These are phyloP conservation scores for Colletotrichum caudatum DNA, from an alignment of 2,329 filamentous ascomycete genomes.

Conservation along the genomic window DNA sequence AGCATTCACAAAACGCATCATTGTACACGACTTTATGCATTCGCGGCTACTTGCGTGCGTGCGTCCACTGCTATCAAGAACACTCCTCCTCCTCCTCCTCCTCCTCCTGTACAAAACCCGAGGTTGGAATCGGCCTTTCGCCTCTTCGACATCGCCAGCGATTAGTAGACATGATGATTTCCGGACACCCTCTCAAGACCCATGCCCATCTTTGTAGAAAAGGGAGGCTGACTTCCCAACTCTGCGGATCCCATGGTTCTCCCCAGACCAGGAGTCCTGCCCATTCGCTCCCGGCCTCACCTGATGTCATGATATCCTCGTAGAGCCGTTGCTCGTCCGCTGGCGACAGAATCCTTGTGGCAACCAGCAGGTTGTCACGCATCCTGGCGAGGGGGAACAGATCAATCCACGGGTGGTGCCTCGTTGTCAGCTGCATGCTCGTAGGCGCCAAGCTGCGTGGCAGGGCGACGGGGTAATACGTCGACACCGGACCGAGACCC, in stretches of 20 bases:
- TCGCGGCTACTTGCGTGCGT: too few relatives aligned
- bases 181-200: slow-evolving; percentile 52
- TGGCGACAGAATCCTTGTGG: not conserved
- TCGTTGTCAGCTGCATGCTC: slow-evolving; percentile 44
- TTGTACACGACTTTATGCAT: too few relatives aligned
- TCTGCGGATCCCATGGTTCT: slow-evolving; percentile 55
- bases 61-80: too few relatives aligned
- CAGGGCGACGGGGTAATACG: not conserved
- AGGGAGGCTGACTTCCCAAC: slow-evolving; percentile 60
- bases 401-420: slow-evolving; percentile 51
- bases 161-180: slow-evolving; percentile 53
- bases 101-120: not conserved
- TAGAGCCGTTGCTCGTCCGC: slow-evolving; percentile 19
- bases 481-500: slow-evolving; percentile 14
- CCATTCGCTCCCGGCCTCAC: not conserved
- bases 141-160: slow-evolving; percentile 46
- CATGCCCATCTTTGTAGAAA: slow-evolving; percentile 59
- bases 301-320: slow-evolving; percentile 6
- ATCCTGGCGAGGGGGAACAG: slow-evolving; percentile 48
- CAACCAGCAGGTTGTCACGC: slow-evolving; percentile 46
- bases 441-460: slow-evolving; percentile 46
- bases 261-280: slow-evolving; percentile 53
- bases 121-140: not conserved
- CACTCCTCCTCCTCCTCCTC: not conserved
- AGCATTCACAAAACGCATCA: too few relatives aligned